Evolutionary conservation across 2,329 filamentous ascomycete species (phyloP).

Genomic region (Aspergillus terreus): DNA sequence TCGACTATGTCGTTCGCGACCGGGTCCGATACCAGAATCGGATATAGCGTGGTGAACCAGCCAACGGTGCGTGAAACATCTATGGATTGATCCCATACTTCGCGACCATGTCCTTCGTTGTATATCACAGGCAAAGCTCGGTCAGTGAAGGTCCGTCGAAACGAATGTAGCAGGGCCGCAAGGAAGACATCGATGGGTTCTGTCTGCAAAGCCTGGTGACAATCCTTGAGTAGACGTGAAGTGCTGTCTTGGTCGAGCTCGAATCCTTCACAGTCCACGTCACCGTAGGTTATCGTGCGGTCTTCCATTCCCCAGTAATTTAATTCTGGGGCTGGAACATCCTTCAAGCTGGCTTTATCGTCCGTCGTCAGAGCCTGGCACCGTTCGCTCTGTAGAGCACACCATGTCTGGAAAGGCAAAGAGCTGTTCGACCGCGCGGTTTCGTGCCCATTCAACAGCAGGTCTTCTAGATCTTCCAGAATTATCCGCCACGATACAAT

Average conservation of each 20-base stretch:
- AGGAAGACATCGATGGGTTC: constrained; percentile 37
- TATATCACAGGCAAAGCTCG: constrained; percentile 41
- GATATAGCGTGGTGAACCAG: constrained; percentile 51
- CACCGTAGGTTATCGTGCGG: constrained; percentile 30
- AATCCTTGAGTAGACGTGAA: constrained; percentile 26
- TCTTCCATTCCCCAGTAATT: constrained; percentile 34
- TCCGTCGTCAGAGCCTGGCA: constrained; percentile 11
- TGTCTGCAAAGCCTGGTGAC: constrained; percentile 30
- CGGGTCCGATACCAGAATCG: constrained; percentile 34
- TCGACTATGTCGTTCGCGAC: constrained; percentile 25
- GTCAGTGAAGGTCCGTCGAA: constrained; percentile 41
- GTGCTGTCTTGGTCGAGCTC: constrained; percentile 28
- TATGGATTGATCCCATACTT: constrained; percentile 43
- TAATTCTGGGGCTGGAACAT: constrained; percentile 29
- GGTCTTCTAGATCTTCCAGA: constrained; percentile 36
- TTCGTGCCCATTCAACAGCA: constrained; percentile 28
- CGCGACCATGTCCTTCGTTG: constrained; percentile 49
- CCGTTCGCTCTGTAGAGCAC: constrained; percentile 28
- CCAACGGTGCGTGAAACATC: constrained; percentile 50
- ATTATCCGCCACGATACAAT: constrained; percentile 41
- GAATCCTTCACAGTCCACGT: constrained; percentile 33
- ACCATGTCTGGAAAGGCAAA: constrained; percentile 38
- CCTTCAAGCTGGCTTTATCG: constrained; percentile 1
- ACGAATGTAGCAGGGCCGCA: constrained; percentile 40
- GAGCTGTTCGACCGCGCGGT: constrained; percentile 18